Evolutionary conservation across 2,329 filamentous ascomycete species (phyloP), one percentile per base, ranked within the genome.

Genomic region (Davidsoniella eucalypti): DNA sequence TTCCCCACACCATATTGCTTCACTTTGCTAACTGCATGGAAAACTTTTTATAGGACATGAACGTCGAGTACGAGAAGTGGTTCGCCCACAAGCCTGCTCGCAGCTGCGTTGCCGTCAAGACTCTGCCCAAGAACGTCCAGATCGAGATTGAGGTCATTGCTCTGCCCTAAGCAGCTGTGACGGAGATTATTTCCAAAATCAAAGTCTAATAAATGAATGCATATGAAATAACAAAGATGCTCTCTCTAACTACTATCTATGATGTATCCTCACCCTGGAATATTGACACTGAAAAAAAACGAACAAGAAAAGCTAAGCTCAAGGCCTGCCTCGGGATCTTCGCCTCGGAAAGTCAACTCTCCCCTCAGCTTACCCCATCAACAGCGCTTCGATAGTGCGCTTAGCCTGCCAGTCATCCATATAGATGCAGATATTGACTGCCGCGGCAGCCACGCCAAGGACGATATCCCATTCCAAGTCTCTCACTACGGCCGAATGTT

Each of bases 81-180:
- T 88, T 90, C 65, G 67, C 73, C 54, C 81, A 86, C 69, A 88
- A 87, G 75, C 87, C 87, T 17, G 83, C 85, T n/a, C 76, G 86
- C 58, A 87, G 82, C 68, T 94, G 87, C 63, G 86, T 94, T 49
- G 87, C 87, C 4, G 88, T 93, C 56, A 88, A 92, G 73, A 79
- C 84, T 58, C 74, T 94, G 56, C 87, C 87, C 54, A 87, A 88
- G 73, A 80, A 80, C 51, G 87, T 87, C 40, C 80, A 87, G 54
- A 80, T 94, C 21, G 87, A 94, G 73, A 92, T 94, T 62, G 87
- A 94, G 73, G 84, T 80, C 63, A 83, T 92, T 69, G 87, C 87
- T 51, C 70, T 83, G 50, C 72, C 80, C 55, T 80, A 65, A 63
- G 56, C 21, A 33, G 16, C 17, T 42, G n/a, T 36, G 25, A 50